Base-by-base conservation (phyloP, 1,284 basidiomycete genomes). In the Apiotrichum akiyoshidainum region DNA sequence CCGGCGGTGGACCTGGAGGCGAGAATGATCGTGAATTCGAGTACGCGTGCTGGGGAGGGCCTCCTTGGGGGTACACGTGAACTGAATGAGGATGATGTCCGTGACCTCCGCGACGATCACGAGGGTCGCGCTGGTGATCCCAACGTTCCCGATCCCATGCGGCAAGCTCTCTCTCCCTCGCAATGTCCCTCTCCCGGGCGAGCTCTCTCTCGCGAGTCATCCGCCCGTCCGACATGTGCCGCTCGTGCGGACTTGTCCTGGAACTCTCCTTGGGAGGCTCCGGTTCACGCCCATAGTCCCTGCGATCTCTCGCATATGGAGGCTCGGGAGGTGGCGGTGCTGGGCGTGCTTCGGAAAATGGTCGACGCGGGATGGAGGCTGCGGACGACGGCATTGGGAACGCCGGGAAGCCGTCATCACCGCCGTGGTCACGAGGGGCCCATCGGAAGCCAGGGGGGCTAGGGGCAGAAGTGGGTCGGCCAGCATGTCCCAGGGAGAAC, bases 401-500 rank as follows among this genome's bases (percentile, higher is more conserved):
- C 7, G 52, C 42, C 5, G 60, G 63, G 17, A 64, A 57, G 0
- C 65, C 65, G 41, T 67, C 65, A 26, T 68, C 67, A 4, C 60
- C 62, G 8, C 40, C 40, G 39, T 22, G 13, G n/a, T 52, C 51
- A 11, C 51, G 40, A 11, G 37, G 39, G 5, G 16, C 14, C 41
- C 51, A 34, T 4, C 41, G 7, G 50, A n/a, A 41, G 39, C 50
- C 40, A 5, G 51, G 41, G 2, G 51, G 41, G 41, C 51, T 42
- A 2, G 41, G 17, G 26, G 41, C 46, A 35, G 46, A 47, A 7
- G 33, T 33, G 7, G 46, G 41, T 37, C 40, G 48, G 17, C 48
- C 49, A 7, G 51, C 39, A 26, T 52, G 53, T 8, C 65, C 68
- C 4, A 74, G 58, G 3, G 72, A 71, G 47, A 73, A 74, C 1